phyloP scores from a whole-genome alignment of 768 basidiomycete genomes.

The Leccinum disarticulatum region DNA sequence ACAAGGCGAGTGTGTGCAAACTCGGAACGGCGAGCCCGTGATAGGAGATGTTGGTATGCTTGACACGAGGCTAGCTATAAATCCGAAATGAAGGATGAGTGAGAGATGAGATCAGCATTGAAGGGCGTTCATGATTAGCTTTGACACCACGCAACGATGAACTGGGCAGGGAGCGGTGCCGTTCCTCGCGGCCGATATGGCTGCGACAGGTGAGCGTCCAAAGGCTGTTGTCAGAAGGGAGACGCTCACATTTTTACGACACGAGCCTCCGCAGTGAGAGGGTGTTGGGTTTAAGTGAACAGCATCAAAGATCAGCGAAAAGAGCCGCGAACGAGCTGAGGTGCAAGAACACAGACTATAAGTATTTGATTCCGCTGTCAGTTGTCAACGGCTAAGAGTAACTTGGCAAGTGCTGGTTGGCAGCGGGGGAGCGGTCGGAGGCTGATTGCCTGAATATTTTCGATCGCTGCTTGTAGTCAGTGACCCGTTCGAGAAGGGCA shows the following conservation, averaged over 20 bases:
- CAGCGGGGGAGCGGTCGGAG: slow-evolving; percentile 7
- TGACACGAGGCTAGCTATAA: slow-evolving; percentile 38
- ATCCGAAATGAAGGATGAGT: slow-evolving; percentile 36
- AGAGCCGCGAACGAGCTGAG: slow-evolving; percentile 6
- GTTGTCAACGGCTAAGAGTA: slow-evolving; percentile 17
- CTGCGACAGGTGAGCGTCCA: slow-evolving; percentile 11
- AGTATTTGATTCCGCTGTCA: slow-evolving; percentile 34
- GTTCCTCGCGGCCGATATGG: slow-evolving; percentile 25
- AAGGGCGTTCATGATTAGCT: slow-evolving; percentile 35
- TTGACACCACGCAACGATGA: slow-evolving; percentile 26
- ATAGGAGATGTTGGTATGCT: slow-evolving; percentile 30
- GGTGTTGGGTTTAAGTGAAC: slow-evolving; percentile 21
- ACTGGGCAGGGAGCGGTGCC: slow-evolving; percentile 29
- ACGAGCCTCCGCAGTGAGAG: background rate
- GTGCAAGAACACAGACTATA: slow-evolving; percentile 14
- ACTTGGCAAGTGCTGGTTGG: slow-evolving; percentile 3
- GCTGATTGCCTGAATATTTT: slow-evolving; percentile 15
- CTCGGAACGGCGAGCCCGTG: slow-evolving; percentile 28
- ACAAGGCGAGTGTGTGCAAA: slow-evolving; percentile 26
- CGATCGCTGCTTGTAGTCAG: slow-evolving; percentile 12
- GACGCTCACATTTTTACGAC: slow-evolving; percentile 24
- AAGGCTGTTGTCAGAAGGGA: background rate
- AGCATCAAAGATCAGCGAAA: slow-evolving; percentile 27
- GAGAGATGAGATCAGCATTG: slow-evolving; percentile 36
- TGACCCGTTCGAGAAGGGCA: slow-evolving; percentile 1